A percentile compares a stretch with the other conserved stretches of the same genome.
Evolutionary conservation across 176 grass and related monocot species (phyloP).

Genomic region (Puccinellia tenuiflora): DNA sequence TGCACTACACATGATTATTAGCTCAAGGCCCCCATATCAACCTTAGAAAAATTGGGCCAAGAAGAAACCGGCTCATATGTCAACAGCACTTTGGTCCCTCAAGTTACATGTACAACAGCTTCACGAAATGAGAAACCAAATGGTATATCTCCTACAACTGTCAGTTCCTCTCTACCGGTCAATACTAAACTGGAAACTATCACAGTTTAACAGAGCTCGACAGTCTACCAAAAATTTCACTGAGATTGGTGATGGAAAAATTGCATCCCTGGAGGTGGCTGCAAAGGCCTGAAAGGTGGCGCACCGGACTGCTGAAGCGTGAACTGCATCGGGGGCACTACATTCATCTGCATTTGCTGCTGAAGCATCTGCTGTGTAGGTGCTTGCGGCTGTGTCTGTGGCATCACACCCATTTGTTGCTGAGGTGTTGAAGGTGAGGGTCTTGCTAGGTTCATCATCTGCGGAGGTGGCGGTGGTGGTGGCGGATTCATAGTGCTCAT

Average conservation of each 20-base stretch:
- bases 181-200: slow-evolving; percentile 41
- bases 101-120: slow-evolving; percentile 54
- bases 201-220: slow-evolving; percentile 19
- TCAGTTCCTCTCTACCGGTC: slow-evolving; percentile 42
- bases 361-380: slow-evolving; percentile 41
- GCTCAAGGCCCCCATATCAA: not conserved
- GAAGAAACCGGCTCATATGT: not conserved
- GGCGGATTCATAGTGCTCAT: slow-evolving; percentile 38
- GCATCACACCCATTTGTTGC: slow-evolving; percentile 37
- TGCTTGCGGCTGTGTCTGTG: slow-evolving; percentile 27
- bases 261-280: slow-evolving; percentile 66
- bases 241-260: slow-evolving; percentile 71
- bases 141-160: slow-evolving; percentile 39
- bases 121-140: slow-evolving; percentile 16
- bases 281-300: slow-evolving; percentile 64
- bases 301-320: slow-evolving; percentile 47
- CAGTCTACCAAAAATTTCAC: slow-evolving; percentile 47
- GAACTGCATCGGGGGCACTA: slow-evolving; percentile 47
- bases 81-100: slow-evolving; percentile 20
- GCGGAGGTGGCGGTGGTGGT: slow-evolving; percentile 23
- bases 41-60: not conserved
- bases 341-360: slow-evolving; percentile 54
- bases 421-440: slow-evolving; percentile 32
- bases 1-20: not conserved
- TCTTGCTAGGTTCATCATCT: slow-evolving; percentile 58